phyloP scores from a whole-genome alignment of 192 early-diverging fungal species.

The Spizellomyces sp. region DNA sequence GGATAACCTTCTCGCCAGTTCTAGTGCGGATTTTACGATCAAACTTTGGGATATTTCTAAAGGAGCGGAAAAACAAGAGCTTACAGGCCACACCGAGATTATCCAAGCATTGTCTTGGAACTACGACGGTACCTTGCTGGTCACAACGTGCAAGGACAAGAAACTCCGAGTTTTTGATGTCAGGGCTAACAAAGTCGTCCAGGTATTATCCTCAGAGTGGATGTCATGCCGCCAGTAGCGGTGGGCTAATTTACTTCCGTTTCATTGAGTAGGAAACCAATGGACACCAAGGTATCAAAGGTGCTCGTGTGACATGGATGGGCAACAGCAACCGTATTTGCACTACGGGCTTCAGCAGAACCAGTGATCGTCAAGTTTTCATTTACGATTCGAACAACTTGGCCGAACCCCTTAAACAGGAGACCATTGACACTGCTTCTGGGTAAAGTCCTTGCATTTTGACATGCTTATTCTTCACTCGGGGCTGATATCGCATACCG shows the following conservation, averaged over 20 bases:
- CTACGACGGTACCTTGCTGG: conserved; percentile 80
- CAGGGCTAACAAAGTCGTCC: conserved; percentile 78
- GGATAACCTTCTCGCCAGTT: conserved; percentile 87
- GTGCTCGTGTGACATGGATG: conserved; percentile 89
- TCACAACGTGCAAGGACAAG: conserved; percentile 96
- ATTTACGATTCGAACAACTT: conserved; percentile 82
- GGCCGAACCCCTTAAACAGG: conserved; percentile 70
- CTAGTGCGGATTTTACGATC: conserved; percentile 77
- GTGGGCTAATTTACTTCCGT: not conserved
- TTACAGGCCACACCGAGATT: conserved; percentile 85
- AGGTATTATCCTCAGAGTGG: conserved; percentile 3
- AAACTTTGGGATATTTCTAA: conserved; percentile 94
- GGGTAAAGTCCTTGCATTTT: conserved; percentile 43
- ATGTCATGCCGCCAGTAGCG: too few species aligned
- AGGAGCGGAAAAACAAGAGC: conserved; percentile 70
- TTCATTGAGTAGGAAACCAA: conserved; percentile 55
- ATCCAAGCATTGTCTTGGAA: conserved; percentile 93
- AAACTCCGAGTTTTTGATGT: conserved; percentile 93
- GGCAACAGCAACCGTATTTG: conserved; percentile 77
- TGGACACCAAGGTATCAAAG: conserved; percentile 97
- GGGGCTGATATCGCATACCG: not conserved
- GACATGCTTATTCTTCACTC: not conserved
- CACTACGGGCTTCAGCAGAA: conserved; percentile 93
- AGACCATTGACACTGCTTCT: conserved; percentile 86
- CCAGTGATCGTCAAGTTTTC: conserved; percentile 91